Conservation (phyloP, 2,329 filamentous ascomycete species). For the Teratosphaeria zuluensis region DNA sequence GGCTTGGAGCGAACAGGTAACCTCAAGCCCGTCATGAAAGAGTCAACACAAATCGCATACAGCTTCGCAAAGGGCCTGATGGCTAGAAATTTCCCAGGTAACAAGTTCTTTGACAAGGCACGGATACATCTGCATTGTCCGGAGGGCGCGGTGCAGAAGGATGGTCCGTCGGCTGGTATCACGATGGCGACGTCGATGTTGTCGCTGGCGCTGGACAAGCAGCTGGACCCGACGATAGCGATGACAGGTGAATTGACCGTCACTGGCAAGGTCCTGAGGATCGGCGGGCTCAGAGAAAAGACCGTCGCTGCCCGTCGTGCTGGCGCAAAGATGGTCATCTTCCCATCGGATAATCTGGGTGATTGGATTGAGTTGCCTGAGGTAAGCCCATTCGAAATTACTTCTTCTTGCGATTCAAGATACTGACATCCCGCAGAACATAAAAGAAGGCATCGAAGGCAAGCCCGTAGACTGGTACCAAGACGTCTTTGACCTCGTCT, state of each 20-base stretch:
- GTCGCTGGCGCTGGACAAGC: conserved; percentile 68
- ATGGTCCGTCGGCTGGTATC: conserved; percentile 71
- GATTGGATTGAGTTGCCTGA: conserved; percentile 97
- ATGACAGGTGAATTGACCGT: conserved; percentile 98
- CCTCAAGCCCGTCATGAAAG: conserved; percentile 94
- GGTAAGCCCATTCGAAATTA: conserved; percentile 48
- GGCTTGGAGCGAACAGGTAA: conserved; percentile 89
- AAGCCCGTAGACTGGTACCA: conserved; percentile 87
- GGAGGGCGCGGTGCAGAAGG: conserved; percentile 91
- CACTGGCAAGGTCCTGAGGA: conserved; percentile 90
- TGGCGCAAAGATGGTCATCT: conserved; percentile 86
- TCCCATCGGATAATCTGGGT: conserved; percentile 88
- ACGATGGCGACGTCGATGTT: conserved; percentile 96
- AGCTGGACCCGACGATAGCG: conserved; percentile 75
- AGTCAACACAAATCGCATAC: conserved; percentile 90
- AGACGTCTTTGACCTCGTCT: conserved; percentile 86
- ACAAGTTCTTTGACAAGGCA: conserved; percentile 92
- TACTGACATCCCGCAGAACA: conserved; percentile 56
- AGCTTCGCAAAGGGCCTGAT: conserved; percentile 88
- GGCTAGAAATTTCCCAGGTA: conserved; percentile 75
- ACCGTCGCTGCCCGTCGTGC: conserved; percentile 89
- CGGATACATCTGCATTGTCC: conserved; percentile 93
- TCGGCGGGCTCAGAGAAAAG: conserved; percentile 91
- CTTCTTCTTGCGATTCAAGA: not conserved
- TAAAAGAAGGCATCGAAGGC: conserved; percentile 91